phyloP scores from a whole-genome alignment of 345 rosid species.

The Brassica nigra region DNA sequence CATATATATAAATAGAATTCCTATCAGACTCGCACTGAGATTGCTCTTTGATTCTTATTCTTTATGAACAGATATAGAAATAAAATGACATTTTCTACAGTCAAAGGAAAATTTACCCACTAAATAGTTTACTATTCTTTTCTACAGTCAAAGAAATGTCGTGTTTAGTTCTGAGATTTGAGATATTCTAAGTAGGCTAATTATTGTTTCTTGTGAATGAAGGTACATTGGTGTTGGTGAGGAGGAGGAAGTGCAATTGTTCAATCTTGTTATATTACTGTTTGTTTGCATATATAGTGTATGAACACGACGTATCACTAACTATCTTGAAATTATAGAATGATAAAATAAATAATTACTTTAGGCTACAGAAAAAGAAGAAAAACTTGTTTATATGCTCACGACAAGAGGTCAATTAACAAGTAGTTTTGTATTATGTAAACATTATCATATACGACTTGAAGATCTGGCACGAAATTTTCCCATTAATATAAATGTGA shows the following conservation, averaged over 20 bases:
- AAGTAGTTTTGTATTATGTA: background rate
- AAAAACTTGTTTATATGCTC: background rate
- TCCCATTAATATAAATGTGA: background rate
- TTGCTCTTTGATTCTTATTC: no score
- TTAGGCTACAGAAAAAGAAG: background rate
- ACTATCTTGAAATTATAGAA: background rate
- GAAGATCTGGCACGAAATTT: background rate
- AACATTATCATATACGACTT: background rate
- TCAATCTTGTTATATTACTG: conserved; percentile 28
- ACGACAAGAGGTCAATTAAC: background rate
- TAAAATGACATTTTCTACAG: no score
- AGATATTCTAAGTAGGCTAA: background rate
- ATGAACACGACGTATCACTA: background rate
- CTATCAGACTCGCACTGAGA: no score
- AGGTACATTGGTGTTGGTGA: background rate
- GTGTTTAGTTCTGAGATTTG: no score
- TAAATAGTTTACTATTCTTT: no score
- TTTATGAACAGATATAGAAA: no score
- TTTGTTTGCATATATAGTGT: background rate
- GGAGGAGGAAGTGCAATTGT: no score
- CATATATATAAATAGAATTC: background rate
- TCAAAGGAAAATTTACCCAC: no score
- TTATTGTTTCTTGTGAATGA: background rate
- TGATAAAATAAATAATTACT: background rate
- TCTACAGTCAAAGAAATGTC: no score